phyloP scores from a whole-genome alignment of 2,329 filamentous ascomycete species.

The Lecanosticta acicola region DNA sequence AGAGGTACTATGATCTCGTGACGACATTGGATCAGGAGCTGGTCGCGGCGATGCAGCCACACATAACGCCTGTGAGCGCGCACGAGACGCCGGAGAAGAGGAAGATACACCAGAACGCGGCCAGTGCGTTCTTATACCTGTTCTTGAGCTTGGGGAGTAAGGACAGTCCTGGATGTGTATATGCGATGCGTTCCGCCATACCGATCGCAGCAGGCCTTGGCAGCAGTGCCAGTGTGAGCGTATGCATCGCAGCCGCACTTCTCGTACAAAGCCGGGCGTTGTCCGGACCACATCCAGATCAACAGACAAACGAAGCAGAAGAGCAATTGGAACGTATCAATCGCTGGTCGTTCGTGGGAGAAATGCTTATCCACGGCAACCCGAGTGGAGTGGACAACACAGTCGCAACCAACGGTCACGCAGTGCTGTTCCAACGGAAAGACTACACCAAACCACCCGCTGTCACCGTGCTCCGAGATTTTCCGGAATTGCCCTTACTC shows the following conservation, averaged over 20 bases:
- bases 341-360: slow-evolving; percentile 92
- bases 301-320: slow-evolving; percentile 79
- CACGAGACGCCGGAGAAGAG: slow-evolving; percentile 60
- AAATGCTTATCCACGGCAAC: slow-evolving; percentile 96
- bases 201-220: slow-evolving; percentile 87
- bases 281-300: slow-evolving; percentile 84
- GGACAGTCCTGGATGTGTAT: slow-evolving; percentile 73
- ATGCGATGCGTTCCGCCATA: slow-evolving; percentile 88
- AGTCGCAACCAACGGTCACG: slow-evolving; percentile 87
- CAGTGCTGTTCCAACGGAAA: slow-evolving; percentile 78
- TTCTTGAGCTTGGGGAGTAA: slow-evolving; percentile 81
- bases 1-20: slow-evolving; percentile 80
- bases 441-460: slow-evolving; percentile 67
- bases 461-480: slow-evolving; percentile 73
- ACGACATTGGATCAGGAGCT: slow-evolving; percentile 80
- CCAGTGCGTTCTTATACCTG: slow-evolving; percentile 83
- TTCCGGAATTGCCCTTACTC: slow-evolving; percentile 85
- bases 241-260: slow-evolving; percentile 79
- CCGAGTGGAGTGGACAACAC: slow-evolving; percentile 97
- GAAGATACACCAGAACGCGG: slow-evolving; percentile 78
- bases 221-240: slow-evolving; percentile 88
- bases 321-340: slow-evolving; percentile 93
- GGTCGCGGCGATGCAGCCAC: slow-evolving; percentile 71
- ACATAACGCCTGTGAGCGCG: slow-evolving; percentile 66
- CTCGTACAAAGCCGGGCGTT: slow-evolving; percentile 77